Conservation (phyloP, 192 early-diverging fungal genomes). For the Coemansia sp. region DNA sequence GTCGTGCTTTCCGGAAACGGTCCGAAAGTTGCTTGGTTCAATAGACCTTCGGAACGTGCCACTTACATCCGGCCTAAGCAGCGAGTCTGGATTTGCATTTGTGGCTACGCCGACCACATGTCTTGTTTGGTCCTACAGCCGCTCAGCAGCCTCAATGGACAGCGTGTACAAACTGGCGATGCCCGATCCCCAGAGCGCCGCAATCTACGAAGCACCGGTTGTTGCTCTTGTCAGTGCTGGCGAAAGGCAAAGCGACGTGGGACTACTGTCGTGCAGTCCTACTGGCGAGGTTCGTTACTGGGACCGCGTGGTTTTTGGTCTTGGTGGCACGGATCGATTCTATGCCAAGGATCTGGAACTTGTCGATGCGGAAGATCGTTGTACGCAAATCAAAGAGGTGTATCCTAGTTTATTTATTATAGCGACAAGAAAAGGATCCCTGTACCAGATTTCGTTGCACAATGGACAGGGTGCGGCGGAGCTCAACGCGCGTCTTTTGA, state of each 20-base stretch:
- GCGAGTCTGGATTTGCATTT: constrained; percentile 27
- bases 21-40: constrained; percentile 8
- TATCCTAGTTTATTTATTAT: constrained; percentile 25
- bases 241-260: constrained; percentile 26
- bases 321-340: constrained; percentile 42
- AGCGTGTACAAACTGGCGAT: constrained; percentile 32
- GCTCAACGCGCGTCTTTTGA: constrained; percentile 23
- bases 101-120: constrained; percentile 32
- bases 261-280: constrained; percentile 34
- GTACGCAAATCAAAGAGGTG: constrained; percentile 21
- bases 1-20: constrained; percentile 24
- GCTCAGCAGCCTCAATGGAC: constrained; percentile 1
- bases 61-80: constrained; percentile 19
- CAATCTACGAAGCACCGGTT: constrained; percentile 17
- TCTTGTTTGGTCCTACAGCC: constrained; percentile 37
- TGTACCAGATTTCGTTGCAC: constrained; percentile 36
- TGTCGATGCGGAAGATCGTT: constrained; percentile 17
- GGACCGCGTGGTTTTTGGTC: constrained; percentile 52
- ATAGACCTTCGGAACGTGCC: constrained; percentile 10
- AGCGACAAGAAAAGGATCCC: constrained; percentile 27
- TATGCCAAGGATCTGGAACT: constrained; percentile 8
- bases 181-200: constrained; percentile 16
- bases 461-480: constrained; percentile 13
- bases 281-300: constrained; percentile 53
- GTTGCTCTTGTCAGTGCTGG: constrained; percentile 21